Conservation (phyloP, 768 basidiomycete species). For the Lentinula lateritia region DNA sequence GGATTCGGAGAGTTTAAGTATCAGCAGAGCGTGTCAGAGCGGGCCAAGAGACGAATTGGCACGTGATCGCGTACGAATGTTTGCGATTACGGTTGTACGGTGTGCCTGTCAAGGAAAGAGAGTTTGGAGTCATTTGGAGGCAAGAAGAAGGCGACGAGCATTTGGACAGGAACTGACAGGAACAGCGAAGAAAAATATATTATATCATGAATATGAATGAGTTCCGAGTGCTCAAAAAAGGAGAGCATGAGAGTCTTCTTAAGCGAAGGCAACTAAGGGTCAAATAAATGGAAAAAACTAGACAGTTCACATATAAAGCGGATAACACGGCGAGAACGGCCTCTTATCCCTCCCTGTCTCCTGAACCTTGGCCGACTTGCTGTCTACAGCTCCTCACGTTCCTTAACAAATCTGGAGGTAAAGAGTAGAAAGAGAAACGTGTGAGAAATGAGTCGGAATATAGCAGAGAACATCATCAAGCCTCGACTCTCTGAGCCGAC, state of each 20-base stretch:
- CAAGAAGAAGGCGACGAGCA: too few relatives aligned
- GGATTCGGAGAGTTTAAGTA: neutral
- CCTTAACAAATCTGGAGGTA: neutral
- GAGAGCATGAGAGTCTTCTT: neutral
- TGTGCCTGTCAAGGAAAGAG: too few relatives aligned
- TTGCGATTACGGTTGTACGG: neutral
- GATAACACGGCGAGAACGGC: neutral
- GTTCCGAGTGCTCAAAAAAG: neutral
- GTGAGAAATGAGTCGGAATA: neutral
- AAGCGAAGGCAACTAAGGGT: neutral
- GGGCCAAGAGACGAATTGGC: neutral
- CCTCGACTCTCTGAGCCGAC: neutral
- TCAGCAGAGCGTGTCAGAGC: neutral
- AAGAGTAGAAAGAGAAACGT: neutral
- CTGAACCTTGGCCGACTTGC: neutral
- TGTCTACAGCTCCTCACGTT: neutral
- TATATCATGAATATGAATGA: neutral
- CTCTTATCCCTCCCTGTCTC: neutral
- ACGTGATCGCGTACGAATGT: slow-evolving; percentile 1
- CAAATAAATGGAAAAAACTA: neutral
- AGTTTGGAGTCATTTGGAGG: too few relatives aligned
- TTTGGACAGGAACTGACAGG: neutral
- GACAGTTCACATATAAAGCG: neutral
- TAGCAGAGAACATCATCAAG: neutral
- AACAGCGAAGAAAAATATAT: neutral